These are phyloP conservation scores for Brassica nigra DNA, from an alignment of 345 rosid genomes.

Conservation along the genomic window DNA sequence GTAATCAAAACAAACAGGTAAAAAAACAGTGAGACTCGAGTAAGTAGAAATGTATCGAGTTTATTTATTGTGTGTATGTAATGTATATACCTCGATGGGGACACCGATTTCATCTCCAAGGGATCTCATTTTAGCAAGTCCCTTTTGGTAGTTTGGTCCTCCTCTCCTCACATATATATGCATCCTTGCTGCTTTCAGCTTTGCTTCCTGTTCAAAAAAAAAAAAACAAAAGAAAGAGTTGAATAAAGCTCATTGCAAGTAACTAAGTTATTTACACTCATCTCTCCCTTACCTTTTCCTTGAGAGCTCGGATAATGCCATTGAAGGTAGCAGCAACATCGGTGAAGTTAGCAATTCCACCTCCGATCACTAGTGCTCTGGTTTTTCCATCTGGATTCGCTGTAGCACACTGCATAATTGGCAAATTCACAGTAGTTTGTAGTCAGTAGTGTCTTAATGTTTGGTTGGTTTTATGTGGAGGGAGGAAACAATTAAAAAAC, in stretches of 20 bases:
- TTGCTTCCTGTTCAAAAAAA: constrained; percentile 37
- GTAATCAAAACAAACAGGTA: constrained; percentile 1
- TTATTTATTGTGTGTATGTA: background rate
- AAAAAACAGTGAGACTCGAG: background rate
- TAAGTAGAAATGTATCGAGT: background rate
- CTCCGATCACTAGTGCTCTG: constrained; percentile 93
- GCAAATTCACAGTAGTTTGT: background rate
- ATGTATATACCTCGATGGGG: constrained; percentile 72
- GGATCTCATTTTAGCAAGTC: constrained; percentile 88
- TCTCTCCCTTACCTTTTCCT: constrained; percentile 85
- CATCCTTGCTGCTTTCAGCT: constrained; percentile 45
- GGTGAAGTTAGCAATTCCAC: constrained; percentile 96
- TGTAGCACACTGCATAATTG: constrained; percentile 72
- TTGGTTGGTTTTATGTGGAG: constrained; percentile 7
- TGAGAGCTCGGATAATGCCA: constrained; percentile 89
- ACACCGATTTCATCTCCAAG: constrained; percentile 91
- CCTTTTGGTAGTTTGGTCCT: constrained; percentile 95
- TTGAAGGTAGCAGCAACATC: constrained; percentile 97
- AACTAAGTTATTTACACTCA: constrained; percentile 69
- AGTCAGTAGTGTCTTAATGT: background rate
- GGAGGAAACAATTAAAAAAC: background rate
- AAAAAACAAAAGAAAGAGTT: background rate
- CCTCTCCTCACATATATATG: constrained; percentile 64
- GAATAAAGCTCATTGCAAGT: constrained; percentile 47
- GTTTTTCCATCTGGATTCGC: constrained; percentile 80